Evolutionary conservation across 352 stramenopile genomes (phyloP).

Genomic region (Phytophthora macrochlamydospora): DNA sequence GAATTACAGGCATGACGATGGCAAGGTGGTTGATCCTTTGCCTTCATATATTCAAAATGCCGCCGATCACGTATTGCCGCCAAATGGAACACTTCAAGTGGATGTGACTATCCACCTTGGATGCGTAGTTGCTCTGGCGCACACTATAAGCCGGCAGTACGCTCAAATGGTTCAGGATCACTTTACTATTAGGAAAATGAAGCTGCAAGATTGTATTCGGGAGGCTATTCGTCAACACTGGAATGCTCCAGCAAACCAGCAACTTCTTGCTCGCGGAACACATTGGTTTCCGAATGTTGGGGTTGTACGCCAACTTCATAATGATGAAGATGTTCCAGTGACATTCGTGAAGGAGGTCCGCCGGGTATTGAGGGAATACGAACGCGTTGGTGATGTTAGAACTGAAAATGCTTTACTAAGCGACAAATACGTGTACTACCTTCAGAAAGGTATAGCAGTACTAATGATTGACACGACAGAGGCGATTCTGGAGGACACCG

Average conservation of each 20-base stretch:
- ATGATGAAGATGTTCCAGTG: constrained; percentile 35
- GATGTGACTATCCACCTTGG: constrained; percentile 50
- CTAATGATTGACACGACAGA: constrained; percentile 55
- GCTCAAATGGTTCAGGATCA: constrained; percentile 12
- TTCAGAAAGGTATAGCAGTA: constrained; percentile 30
- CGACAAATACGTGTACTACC: constrained; percentile 34
- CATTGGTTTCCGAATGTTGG: constrained; percentile 57
- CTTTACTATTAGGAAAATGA: neutral
- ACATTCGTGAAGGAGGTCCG: constrained; percentile 33
- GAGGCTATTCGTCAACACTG: constrained; percentile 50
- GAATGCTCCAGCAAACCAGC: constrained; percentile 34
- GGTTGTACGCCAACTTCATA: constrained; percentile 36
- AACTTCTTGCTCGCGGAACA: constrained; percentile 40
- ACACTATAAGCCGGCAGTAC: constrained; percentile 37
- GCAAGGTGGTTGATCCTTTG: neutral
- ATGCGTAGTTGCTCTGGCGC: constrained; percentile 29
- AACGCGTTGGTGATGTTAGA: constrained; percentile 33
- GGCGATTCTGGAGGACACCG: constrained; percentile 19
- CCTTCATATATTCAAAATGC: constrained; percentile 40
- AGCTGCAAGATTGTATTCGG: constrained; percentile 31
- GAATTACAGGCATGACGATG: neutral
- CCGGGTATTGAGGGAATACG: constrained; percentile 47
- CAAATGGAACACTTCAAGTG: constrained; percentile 22
- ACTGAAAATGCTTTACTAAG: neutral
- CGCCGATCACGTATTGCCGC: constrained; percentile 28